Base-by-base conservation (phyloP, 2,329 filamentous ascomycete species). In the Hypoxylon sp. region DNA sequence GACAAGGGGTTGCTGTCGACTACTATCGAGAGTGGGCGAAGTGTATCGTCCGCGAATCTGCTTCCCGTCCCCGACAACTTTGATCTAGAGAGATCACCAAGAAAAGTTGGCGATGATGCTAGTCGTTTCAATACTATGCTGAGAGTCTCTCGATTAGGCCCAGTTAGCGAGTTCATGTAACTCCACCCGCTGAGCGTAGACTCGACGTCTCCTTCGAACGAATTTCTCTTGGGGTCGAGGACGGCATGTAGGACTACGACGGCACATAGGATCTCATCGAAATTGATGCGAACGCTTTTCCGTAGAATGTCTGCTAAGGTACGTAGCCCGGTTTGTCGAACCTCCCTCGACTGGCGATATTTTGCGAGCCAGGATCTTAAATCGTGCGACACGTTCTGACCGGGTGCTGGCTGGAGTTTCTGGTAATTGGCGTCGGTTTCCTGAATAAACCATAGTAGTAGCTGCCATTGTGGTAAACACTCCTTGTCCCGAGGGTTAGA, bases 231-330 rank as follows among this genome's bases (percentile, higher is more conserved):
- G 24, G 33, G 39, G 8, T 55, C 22, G 37, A 55, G 55, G 19
- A 58, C 63, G 0, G 63, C 61, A 46, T 67, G 69, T 17, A 65
- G 60, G 2, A 71, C 69, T n/a, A 71, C 47, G 48, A 70, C 57
- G 14, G 64, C 61, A 19, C 63, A 62, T 10, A 71, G 59, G 2
- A 70, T 54, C 19, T 60, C 57, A 19, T 67, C 35, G 31, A 70
- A 67, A 3, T 63, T 19, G n/a, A 31, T 26, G 3, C 53, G 53
- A 1, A 26, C 17, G 2, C 33, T 55, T 6, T 57, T 53, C 13
- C 61, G 63, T 33, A 37, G 24, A 6, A 69, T 69, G 11, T 63
- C 60, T 19, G 39, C 57, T 9, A 71, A 54, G 22, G 63, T 48
- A 17, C 56, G 57, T 29, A 69, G 31, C 4, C 69, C 69, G 13